Conservation (phyloP, 352 stramenopile species). For the Aphanomyces stellatus region DNA sequence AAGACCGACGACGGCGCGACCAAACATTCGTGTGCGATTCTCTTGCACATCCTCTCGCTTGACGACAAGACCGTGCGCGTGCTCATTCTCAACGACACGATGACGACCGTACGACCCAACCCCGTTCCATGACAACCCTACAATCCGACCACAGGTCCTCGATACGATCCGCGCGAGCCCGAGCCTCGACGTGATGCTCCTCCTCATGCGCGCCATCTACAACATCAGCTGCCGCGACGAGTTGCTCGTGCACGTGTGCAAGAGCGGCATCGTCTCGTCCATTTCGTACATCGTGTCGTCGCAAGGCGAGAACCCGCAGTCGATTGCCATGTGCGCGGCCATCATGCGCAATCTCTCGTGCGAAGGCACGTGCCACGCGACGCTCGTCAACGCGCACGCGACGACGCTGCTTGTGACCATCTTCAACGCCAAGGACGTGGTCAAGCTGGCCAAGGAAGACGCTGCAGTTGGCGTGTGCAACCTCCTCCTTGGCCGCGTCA, state of each 20-base stretch:
- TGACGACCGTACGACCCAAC: background rate
- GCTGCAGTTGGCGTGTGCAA: constrained; percentile 51
- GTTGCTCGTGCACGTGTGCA: constrained; percentile 25
- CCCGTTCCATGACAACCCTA: background rate
- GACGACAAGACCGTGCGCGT: constrained; percentile 28
- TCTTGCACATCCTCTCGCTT: constrained; percentile 53
- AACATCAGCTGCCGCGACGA: constrained; percentile 42
- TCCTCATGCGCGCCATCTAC: constrained; percentile 52
- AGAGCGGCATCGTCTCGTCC: constrained; percentile 22
- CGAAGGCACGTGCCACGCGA: constrained; percentile 26
- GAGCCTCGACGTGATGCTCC: constrained; percentile 17
- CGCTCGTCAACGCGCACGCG: constrained; percentile 33
- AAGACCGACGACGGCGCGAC: constrained; percentile 26
- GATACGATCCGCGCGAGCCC: constrained; percentile 1
- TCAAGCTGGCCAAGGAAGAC: constrained; percentile 34
- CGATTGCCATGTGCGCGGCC: constrained; percentile 25
- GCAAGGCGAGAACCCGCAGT: constrained; percentile 22
- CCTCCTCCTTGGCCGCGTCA: constrained; percentile 52
- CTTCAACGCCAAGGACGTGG: constrained; percentile 33
- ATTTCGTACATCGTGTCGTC: constrained; percentile 23
- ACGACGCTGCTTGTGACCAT: constrained; percentile 38
- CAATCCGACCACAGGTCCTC: background rate
- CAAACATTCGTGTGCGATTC: constrained; percentile 33
- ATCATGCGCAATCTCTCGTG: constrained; percentile 53
- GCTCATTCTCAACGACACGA: constrained; percentile 20